These are phyloP conservation scores for Cytospora piceae DNA, from an alignment of 2,329 filamentous ascomycete genomes.

Conservation along the genomic window DNA sequence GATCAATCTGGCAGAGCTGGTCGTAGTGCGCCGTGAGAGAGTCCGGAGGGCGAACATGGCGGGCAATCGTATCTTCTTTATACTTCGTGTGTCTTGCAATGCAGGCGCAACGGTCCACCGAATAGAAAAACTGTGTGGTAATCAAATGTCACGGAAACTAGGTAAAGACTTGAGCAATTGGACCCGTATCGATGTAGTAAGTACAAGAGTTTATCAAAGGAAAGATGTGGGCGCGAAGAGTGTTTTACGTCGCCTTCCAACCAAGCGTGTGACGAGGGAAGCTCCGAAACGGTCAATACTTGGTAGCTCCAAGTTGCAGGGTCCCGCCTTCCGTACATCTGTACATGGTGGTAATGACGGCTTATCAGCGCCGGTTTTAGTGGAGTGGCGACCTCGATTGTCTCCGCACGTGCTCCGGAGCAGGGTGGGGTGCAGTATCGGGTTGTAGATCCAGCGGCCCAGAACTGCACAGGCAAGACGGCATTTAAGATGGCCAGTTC, in stretches of 20 bases:
- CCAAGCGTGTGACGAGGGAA: constrained; percentile 19
- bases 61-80: constrained; percentile 16
- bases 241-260: constrained; percentile 24
- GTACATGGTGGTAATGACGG: constrained; percentile 15
- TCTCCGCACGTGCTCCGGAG: constrained; percentile 7
- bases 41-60: constrained; percentile 30
- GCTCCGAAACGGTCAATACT: constrained; percentile 7
- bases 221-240: constrained; percentile 3
- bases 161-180: constrained; percentile 27
- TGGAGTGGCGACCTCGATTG: constrained; percentile 24
- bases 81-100: constrained; percentile 13
- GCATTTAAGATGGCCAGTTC: neutral
- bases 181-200: constrained; percentile 24
- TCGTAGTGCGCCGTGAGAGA: constrained; percentile 26
- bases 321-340: constrained; percentile 10
- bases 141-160: constrained; percentile 23
- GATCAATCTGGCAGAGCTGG: constrained; percentile 22
- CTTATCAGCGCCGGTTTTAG: constrained; percentile 24
- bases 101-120: neutral
- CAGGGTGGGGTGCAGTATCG: constrained; percentile 1
- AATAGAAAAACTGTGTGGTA: neutral
- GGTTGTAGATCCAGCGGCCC: neutral
- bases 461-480: too few relatives aligned
- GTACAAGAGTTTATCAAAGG: constrained; percentile 22
- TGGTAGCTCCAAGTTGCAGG: constrained; percentile 5